phyloP scores from a whole-genome alignment of 208 protist genomes.

The Crithidia thermophila region DNA sequence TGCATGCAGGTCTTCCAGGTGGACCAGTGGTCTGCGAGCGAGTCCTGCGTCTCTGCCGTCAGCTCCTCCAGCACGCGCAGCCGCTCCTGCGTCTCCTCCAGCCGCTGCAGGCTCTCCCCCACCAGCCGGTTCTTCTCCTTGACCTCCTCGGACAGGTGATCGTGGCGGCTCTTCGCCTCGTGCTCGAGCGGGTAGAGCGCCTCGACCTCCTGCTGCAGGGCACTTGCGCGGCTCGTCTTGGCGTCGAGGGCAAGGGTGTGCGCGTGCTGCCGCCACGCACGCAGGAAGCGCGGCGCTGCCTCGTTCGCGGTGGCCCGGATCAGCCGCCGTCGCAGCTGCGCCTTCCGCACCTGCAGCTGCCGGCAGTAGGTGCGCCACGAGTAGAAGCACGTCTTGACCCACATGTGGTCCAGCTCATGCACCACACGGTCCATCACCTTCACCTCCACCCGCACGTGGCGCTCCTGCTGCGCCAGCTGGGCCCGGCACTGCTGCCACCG shows the following conservation, averaged over 20 bases:
- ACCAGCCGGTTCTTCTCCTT: slow-evolving; percentile 69
- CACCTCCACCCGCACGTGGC: slow-evolving; percentile 47
- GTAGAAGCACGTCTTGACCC: slow-evolving; percentile 86
- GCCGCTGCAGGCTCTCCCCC: slow-evolving; percentile 40
- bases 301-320: slow-evolving; percentile 45
- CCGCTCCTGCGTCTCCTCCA: slow-evolving; percentile 47
- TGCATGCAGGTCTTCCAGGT: slow-evolving; percentile 62
- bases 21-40: slow-evolving; percentile 68
- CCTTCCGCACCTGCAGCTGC: slow-evolving; percentile 55
- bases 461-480: slow-evolving; percentile 39
- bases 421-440: slow-evolving; percentile 79
- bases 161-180: slow-evolving; percentile 61
- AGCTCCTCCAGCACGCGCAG: slow-evolving; percentile 56
- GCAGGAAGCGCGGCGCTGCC: slow-evolving; percentile 55
- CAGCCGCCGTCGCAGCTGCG: slow-evolving; percentile 59
- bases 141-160: slow-evolving; percentile 71
- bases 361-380: slow-evolving; percentile 76
- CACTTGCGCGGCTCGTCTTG: slow-evolving; percentile 54
- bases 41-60: slow-evolving; percentile 52
- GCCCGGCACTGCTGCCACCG: slow-evolving; percentile 54
- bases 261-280: slow-evolving; percentile 76
- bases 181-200: slow-evolving; percentile 64
- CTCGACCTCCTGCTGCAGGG: slow-evolving; percentile 69
- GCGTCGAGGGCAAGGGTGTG: slow-evolving; percentile 65
- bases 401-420: slow-evolving; percentile 67